A percentile compares a stretch with the other conserved stretches of the same genome.
Evolutionary conservation across 805 yeast genomes (phyloP).

Genomic region (Candida stauntonica): DNA sequence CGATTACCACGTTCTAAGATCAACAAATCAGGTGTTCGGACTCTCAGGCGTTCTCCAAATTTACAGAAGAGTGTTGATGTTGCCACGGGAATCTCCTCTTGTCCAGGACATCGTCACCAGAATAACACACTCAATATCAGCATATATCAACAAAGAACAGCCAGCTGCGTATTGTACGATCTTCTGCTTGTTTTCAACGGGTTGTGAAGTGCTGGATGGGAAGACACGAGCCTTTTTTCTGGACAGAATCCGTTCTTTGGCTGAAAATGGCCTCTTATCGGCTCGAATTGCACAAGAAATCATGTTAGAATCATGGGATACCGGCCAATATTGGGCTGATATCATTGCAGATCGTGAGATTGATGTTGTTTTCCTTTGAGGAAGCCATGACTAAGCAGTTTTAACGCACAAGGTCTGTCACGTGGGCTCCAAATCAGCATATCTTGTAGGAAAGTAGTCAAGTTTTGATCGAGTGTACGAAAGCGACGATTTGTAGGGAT

Average conservation of each 20-base stretch:
- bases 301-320: constrained; percentile 49
- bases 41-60: constrained; percentile 52
- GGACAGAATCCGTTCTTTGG: constrained; percentile 35
- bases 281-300: constrained; percentile 28
- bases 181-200: constrained; percentile 49
- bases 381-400: constrained; percentile 54
- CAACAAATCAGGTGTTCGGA: constrained; percentile 50
- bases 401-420: constrained; percentile 49
- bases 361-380: constrained; percentile 42
- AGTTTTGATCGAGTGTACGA: constrained; percentile 16
- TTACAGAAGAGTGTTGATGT: constrained; percentile 50
- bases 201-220: constrained; percentile 44
- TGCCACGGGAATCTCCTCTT: constrained; percentile 43
- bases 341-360: constrained; percentile 39
- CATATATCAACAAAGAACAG: constrained; percentile 37
- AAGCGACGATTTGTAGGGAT: no score
- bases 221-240: constrained; percentile 31
- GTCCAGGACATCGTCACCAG: constrained; percentile 39
- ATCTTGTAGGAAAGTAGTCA: constrained; percentile 26
- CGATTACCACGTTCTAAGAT: constrained; percentile 31
- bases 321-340: constrained; percentile 50
- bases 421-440: constrained; percentile 44
- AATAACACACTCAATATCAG: constrained; percentile 32
- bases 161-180: constrained; percentile 51
- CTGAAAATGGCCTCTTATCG: constrained; percentile 33